Conservation (phyloP, 345 rosid species). For the Syzygium aromaticum region DNA sequence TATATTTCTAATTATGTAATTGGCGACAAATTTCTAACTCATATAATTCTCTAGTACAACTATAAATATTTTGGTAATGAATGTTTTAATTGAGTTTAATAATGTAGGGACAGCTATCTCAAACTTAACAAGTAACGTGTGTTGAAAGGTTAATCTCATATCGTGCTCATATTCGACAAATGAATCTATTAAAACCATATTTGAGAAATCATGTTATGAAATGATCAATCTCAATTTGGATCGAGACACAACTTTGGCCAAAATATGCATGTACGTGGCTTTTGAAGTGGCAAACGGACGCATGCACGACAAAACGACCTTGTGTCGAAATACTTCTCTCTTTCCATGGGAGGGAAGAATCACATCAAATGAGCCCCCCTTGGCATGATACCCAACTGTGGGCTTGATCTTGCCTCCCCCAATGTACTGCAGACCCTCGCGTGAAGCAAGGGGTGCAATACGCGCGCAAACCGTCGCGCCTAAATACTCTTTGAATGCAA, state of each 20-base stretch:
- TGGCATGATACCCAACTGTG: no score
- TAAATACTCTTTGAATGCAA: neutral
- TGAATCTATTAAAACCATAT: neutral
- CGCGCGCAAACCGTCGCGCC: neutral
- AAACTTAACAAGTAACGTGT: accelerated
- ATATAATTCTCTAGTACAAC: neutral
- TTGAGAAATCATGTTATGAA: neutral
- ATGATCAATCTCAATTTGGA: neutral
- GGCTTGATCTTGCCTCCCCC: neutral
- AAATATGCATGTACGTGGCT: accelerated
- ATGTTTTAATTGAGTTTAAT: neutral
- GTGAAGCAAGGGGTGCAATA: neutral
- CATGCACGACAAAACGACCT: accelerated
- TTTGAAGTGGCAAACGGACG: neutral
- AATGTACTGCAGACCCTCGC: neutral
- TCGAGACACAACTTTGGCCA: neutral
- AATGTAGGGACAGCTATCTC: neutral
- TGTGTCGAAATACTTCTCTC: accelerated
- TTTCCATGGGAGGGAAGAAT: neutral
- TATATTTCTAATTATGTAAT: neutral
- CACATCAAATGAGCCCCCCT: neutral
- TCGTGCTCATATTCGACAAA: neutral
- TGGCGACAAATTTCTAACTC: neutral
- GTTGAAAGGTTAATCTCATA: neutral
- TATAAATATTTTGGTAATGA: neutral